Conservation (phyloP, 1,284 basidiomycete genomes). For the Vanrija sp. region DNA sequence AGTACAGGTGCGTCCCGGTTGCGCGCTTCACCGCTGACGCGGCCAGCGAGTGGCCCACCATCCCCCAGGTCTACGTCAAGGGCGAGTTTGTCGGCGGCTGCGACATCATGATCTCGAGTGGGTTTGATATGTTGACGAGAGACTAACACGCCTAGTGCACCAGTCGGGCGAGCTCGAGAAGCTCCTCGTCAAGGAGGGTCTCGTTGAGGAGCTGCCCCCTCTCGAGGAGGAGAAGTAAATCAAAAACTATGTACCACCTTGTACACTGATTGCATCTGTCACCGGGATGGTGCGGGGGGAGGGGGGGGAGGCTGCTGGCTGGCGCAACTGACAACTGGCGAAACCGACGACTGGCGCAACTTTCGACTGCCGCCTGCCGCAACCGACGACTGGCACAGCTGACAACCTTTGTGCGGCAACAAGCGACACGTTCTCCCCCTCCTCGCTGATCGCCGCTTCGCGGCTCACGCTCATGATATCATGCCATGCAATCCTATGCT, state of each 20-base stretch:
- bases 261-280: no score
- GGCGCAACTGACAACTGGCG: no score
- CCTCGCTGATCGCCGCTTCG: no score
- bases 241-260: not conserved
- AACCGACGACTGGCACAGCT: no score
- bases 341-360: no score
- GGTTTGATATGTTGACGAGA: slow-evolving; percentile 46
- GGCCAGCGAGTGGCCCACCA: slow-evolving; percentile 89
- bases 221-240: slow-evolving; percentile 22
- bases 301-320: no score
- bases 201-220: slow-evolving; percentile 56
- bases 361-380: no score
- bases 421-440: no score
- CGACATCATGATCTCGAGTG: slow-evolving; percentile 88
- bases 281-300: no score
- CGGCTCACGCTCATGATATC: no score
- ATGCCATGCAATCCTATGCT: no score
- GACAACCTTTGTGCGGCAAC: no score
- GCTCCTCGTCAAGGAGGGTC: slow-evolving; percentile 67
- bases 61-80: slow-evolving; percentile 91
- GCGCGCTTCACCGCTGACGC: slow-evolving; percentile 9
- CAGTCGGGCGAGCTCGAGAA: slow-evolving; percentile 90
- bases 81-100: slow-evolving; percentile 97
- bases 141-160: slow-evolving; percentile 65
- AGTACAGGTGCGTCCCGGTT: slow-evolving; percentile 74